Evolutionary conservation across 2,329 filamentous ascomycete genomes (phyloP).

Genomic region (Venturia nashicola): DNA sequence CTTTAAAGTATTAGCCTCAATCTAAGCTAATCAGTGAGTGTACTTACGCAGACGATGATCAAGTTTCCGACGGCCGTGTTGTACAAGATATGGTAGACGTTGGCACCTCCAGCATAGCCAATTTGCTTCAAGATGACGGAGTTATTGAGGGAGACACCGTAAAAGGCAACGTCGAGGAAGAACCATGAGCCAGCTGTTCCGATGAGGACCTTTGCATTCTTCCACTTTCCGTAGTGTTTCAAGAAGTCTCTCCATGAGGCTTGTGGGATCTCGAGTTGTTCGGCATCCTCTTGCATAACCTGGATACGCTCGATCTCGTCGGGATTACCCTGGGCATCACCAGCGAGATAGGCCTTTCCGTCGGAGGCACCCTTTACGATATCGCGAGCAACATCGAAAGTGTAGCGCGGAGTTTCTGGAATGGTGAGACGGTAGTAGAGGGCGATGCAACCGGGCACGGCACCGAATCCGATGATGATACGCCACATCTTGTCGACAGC

Average conservation of each 20-base stretch:
- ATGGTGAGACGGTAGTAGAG: conserved; percentile 82
- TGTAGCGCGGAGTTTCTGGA: conserved; percentile 79
- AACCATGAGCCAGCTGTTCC: conserved; percentile 84
- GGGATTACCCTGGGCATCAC: conserved; percentile 6
- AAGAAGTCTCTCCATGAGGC: conserved; percentile 48
- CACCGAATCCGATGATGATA: conserved; percentile 67
- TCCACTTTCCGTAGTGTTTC: conserved; percentile 56
- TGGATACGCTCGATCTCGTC: conserved; percentile 8
- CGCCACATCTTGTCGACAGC: conserved; percentile 87
- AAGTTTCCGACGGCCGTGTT: conserved; percentile 69
- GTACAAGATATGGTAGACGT: conserved; percentile 57
- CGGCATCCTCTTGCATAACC: conserved; percentile 13
- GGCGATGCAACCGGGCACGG: conserved; percentile 66
- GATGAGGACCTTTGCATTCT: conserved; percentile 58
- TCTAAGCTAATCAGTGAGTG: too few relatives aligned
- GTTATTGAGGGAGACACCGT: conserved; percentile 60
- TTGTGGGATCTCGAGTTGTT: conserved; percentile 20
- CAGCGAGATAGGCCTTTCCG: conserved; percentile 5
- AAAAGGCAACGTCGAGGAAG: conserved; percentile 52
- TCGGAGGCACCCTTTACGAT: conserved; percentile 24
- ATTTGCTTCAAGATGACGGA: conserved; percentile 58
- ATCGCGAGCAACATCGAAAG: conserved; percentile 68
- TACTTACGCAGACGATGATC: conserved; percentile 53
- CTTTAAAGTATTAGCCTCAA: too few relatives aligned
- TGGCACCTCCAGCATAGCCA: conserved; percentile 52